phyloP scores from a whole-genome alignment of 176 grass and related monocot species.

The Poa pratensis region DNA sequence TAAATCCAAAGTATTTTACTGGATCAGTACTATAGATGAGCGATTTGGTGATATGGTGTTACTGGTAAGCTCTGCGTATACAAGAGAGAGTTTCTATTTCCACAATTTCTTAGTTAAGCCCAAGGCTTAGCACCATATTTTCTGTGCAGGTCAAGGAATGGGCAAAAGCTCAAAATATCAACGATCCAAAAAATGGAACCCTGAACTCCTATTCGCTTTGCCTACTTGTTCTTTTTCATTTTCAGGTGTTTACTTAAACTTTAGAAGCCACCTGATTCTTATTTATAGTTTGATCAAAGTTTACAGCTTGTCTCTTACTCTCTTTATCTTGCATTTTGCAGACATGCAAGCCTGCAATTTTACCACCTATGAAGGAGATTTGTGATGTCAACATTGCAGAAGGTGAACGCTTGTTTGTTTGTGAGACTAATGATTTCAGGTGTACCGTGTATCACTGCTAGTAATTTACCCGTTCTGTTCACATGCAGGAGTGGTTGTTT shows the following conservation, averaged over 20 bases:
- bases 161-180: conserved; percentile 94
- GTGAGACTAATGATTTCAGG: neutral
- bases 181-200: conserved; percentile 81
- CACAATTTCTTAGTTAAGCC: conserved; percentile 6
- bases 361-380: conserved; percentile 78
- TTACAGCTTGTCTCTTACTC: conserved; percentile 4
- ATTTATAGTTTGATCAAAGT: conserved; percentile 36
- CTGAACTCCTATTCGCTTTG: conserved; percentile 92
- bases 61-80: conserved; percentile 57
- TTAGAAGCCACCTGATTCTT: neutral
- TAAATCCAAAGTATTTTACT: conserved; percentile 81
- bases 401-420: conserved; percentile 38
- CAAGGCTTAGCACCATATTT: conserved; percentile 38
- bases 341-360: conserved; percentile 79
- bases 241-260: conserved; percentile 69
- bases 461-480: conserved; percentile 37
- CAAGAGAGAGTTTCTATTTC: neutral
- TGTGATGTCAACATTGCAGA: conserved; percentile 63
- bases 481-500: conserved; percentile 50
- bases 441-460: neutral
- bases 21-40: conserved; percentile 65
- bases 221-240: conserved; percentile 84
- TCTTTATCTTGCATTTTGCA: conserved; percentile 24
- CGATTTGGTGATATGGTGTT: conserved; percentile 90
- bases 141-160: conserved; percentile 87